These are phyloP conservation scores for Sicyos edulis DNA, from an alignment of 306 rosid genomes.

Conservation along the genomic window DNA sequence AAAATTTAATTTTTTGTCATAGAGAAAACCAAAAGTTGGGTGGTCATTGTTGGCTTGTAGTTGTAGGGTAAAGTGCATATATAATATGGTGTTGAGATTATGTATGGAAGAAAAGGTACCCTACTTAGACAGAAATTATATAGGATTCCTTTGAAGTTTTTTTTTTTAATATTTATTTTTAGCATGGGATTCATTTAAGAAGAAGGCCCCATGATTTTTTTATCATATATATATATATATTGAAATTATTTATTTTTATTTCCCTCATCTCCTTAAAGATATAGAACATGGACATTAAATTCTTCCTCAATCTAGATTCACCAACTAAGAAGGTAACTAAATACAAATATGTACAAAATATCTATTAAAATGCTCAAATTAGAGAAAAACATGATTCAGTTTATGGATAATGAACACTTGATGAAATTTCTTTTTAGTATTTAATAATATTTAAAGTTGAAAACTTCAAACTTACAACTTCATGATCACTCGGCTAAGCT, in stretches of 20 bases:
- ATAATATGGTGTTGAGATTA: neutral
- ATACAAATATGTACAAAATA: too few relatives aligned
- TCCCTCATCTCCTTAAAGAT: neutral
- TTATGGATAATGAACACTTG: too few relatives aligned
- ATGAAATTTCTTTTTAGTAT: too few relatives aligned
- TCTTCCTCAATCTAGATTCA: neutral
- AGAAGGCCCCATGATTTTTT: neutral
- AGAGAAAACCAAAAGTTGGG: neutral
- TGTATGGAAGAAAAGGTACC: neutral
- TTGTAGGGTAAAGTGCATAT: neutral
- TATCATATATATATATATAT: neutral
- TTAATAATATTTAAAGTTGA: too few relatives aligned
- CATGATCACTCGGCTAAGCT: too few relatives aligned
- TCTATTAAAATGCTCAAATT: too few relatives aligned
- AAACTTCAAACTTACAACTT: too few relatives aligned
- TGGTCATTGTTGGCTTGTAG: neutral
- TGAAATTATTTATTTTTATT: neutral
- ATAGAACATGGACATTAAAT: neutral
- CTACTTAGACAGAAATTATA: neutral
- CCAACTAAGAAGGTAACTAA: neutral
- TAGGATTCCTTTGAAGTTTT: too few relatives aligned
- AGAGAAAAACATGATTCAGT: too few relatives aligned
- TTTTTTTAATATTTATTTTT: too few relatives aligned
- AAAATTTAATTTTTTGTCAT: too few relatives aligned
- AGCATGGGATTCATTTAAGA: neutral